These are phyloP conservation scores for Polytrichum formosum DNA, from an alignment of 225 moss, liverwort and hornwort genomes.

Conservation along the genomic window DNA sequence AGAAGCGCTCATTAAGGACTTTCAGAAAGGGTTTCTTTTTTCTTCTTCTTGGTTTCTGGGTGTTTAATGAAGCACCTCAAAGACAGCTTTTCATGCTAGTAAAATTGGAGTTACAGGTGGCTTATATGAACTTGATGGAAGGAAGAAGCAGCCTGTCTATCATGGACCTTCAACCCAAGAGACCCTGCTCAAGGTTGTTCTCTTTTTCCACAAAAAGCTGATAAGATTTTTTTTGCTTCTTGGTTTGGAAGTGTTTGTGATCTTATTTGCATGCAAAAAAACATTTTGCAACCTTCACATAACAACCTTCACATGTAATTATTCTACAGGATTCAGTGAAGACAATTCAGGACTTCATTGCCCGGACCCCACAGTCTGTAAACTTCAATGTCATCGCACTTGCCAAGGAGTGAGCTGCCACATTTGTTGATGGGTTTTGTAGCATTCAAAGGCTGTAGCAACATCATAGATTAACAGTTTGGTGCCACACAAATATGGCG, in stretches of 20 bases:
- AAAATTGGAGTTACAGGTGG: conserved; percentile 30
- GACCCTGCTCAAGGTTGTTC: conserved; percentile 63
- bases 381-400: conserved; percentile 80
- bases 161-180: conserved; percentile 66
- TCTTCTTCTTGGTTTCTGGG: no score
- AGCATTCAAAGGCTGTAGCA: neutral
- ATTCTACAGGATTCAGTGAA: conserved; percentile 72
- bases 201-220: neutral
- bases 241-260: neutral
- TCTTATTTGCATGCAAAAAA: neutral
- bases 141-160: conserved; percentile 59
- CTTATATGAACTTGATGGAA: conserved; percentile 78
- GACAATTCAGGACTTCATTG: conserved; percentile 60
- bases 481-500: no score
- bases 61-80: no score
- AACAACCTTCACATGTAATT: neutral
- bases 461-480: neutral
- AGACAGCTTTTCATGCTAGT: no score
- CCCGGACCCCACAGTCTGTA: conserved; percentile 63
- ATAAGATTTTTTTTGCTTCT: neutral
- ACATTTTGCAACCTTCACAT: neutral
- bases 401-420: conserved; percentile 17
- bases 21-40: no score
- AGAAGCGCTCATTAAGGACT: no score
- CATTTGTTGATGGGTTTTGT: neutral